These are phyloP conservation scores for Orbilia ellipsospora DNA, from an alignment of 2,329 filamentous ascomycete species.

Conservation along the genomic window DNA sequence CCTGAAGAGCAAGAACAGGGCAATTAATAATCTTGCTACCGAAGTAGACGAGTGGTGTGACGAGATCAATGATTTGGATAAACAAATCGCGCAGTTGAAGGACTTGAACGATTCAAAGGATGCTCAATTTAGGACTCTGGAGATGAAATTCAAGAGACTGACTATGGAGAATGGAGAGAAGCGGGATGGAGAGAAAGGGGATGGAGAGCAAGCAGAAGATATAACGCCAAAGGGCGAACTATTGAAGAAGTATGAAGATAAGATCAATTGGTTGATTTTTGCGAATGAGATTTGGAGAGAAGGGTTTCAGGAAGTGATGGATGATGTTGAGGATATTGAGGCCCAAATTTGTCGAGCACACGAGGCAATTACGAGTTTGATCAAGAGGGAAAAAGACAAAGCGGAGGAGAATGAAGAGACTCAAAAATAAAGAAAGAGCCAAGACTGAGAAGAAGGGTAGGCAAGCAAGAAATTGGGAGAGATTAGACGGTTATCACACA, in stretches of 20 bases:
- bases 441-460: not conserved
- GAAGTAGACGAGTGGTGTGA: too few relatives aligned
- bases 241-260: not conserved
- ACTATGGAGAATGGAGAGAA: not conserved
- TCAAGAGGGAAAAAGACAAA: not conserved
- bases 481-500: not conserved
- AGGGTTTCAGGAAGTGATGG: too few relatives aligned
- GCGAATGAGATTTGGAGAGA: not conserved
- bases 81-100: too few relatives aligned
- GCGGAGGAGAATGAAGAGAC: not conserved
- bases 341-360: too few relatives aligned
- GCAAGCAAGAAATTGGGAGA: not conserved
- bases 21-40: too few relatives aligned
- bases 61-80: too few relatives aligned
- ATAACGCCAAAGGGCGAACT: not conserved
- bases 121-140: not conserved
- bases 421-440: not conserved
- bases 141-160: not conserved
- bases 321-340: too few relatives aligned
- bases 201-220: constrained; percentile 1
- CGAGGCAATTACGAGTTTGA: not conserved
- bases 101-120: too few relatives aligned
- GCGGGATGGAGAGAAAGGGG: constrained; percentile 22
- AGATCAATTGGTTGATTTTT: not conserved
- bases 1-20: too few relatives aligned